Evolutionary conservation across 495 filamentous ascomycete genomes (phyloP), one percentile per base, ranked within the genome.

Genomic region (Parathielavia hyrcaniae): DNA sequence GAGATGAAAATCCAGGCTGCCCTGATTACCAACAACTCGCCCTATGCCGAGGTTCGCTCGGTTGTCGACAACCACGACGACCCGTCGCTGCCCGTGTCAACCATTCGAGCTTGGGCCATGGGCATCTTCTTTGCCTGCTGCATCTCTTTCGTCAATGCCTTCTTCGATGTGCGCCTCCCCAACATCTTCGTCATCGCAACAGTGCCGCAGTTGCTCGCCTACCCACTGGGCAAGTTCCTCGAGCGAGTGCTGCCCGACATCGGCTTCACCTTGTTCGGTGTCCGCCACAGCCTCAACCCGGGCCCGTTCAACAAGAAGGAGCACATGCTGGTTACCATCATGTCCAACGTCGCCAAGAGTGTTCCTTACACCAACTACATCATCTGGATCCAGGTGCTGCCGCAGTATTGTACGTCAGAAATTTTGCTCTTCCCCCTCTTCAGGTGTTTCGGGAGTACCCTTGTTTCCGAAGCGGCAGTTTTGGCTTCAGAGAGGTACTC

Each of bases 291-390:
- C 54, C 61, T 76, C 5, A 81, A 81, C 60, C 76, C 78, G 0
- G 77, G 76, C 19, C 75, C 70, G 32, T 81, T 79, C 67, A 78
- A 74, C 60, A 69, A 72, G 39, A 81, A 81, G 57, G 77, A 81
- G 53, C 78, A 81, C 61, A 77, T 77, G 67, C 62, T 81, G 30
- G 77, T 79, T 61, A 75, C 74, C 55, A 73, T 77, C 67, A 75
- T 76, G 72, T 65, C 74, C 50, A 73, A 67, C 26, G 67, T 75
- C 6, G 64, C 66, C 26, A 67, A 66, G 58, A 69, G 63, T 41
- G 54, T 57, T 8, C 72, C 72, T 0, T 75, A 74, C 50, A 75
- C 73, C 40, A 71, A 72, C 58, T 69, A 73, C 57, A 73, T 72
- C 45, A 70, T 77, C 6, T 82, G 79, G 67, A 70, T 68, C 17